A percentile compares a stretch with the other conserved stretches of the same genome.
Evolutionary conservation across 1,284 basidiomycete genomes (phyloP).

Genomic region (Marasmius oreades): DNA sequence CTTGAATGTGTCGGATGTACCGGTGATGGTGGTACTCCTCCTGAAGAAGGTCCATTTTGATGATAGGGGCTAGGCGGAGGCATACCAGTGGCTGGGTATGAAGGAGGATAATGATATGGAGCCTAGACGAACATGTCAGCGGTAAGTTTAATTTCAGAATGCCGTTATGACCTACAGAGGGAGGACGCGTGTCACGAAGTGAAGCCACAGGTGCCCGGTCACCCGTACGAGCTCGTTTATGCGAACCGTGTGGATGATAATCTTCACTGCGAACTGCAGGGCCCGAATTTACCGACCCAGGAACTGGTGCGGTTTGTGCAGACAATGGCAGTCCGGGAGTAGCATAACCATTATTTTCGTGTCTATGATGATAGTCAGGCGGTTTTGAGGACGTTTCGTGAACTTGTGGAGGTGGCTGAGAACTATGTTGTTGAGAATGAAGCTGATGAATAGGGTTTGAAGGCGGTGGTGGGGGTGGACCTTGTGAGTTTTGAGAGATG

Average conservation of each 20-base stretch:
- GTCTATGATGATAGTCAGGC: conserved; percentile 35
- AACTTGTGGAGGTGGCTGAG: conserved; percentile 34
- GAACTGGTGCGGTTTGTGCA: conserved; percentile 34
- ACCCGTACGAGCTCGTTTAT: conserved; percentile 32
- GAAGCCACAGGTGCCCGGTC: conserved; percentile 26
- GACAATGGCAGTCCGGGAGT: conserved; percentile 41
- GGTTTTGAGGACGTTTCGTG: conserved; percentile 28
- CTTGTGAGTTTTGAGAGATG: conserved; percentile 16
- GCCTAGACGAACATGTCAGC: conserved; percentile 17
- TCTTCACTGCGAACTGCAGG: conserved; percentile 33
- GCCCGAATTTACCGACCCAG: conserved; percentile 30
- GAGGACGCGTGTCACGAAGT: conserved; percentile 34
- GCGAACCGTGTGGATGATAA: conserved; percentile 26
- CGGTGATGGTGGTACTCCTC: conserved; percentile 18
- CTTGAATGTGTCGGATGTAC: conserved; percentile 19
- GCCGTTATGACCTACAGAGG: conserved; percentile 26
- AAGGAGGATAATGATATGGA: conserved; percentile 27
- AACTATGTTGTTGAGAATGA: conserved; percentile 33
- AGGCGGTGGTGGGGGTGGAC: conserved; percentile 15
- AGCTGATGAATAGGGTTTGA: conserved; percentile 19
- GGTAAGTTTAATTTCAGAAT: conserved; percentile 7
- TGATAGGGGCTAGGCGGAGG: conserved; percentile 31
- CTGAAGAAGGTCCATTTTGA: conserved; percentile 27
- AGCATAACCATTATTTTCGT: conserved; percentile 36
- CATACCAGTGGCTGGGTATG: conserved; percentile 24